These are phyloP conservation scores for Phoma sp. DNA, from an alignment of 2,329 filamentous ascomycete species.

Conservation along the genomic window DNA sequence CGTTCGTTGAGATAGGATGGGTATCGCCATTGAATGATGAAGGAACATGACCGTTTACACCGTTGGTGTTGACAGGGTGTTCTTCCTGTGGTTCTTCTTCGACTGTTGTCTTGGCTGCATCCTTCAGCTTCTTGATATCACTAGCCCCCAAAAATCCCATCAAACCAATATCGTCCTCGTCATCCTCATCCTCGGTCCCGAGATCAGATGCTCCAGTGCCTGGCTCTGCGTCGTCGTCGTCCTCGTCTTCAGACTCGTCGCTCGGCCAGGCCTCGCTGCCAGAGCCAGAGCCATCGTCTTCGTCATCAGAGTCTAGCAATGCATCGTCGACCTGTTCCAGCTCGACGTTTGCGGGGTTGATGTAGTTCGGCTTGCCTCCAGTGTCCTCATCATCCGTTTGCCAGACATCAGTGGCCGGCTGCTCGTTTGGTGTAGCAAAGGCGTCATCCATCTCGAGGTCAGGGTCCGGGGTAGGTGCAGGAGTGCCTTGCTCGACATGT, in stretches of 20 bases:
- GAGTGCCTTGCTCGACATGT: constrained; percentile 31
- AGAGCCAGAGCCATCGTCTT: constrained; percentile 36
- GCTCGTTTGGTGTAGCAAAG: constrained; percentile 18
- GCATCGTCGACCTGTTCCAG: constrained; percentile 53
- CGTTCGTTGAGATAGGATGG: constrained; percentile 41
- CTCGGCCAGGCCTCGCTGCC: constrained; percentile 49
- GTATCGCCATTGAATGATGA: constrained; percentile 54
- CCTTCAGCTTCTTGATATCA: constrained; percentile 47
- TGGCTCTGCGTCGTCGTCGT: constrained; percentile 29
- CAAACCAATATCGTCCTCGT: constrained; percentile 37
- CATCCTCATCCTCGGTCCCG: constrained; percentile 34
- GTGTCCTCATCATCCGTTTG: constrained; percentile 25
- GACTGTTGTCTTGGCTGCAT: constrained; percentile 36
- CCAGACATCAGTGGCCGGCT: constrained; percentile 32
- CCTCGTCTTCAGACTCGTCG: constrained; percentile 43
- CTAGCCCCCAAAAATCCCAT: constrained; percentile 45
- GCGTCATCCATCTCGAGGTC: constrained; percentile 36
- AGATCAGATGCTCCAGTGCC: constrained; percentile 30
- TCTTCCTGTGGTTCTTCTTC: constrained; percentile 29
- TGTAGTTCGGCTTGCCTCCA: constrained; percentile 27
- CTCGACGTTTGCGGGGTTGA: constrained; percentile 48
- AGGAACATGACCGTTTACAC: constrained; percentile 41
- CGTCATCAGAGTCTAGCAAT: constrained; percentile 48
- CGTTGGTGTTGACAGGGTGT: constrained; percentile 42
- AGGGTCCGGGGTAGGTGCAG: constrained; percentile 40